These are phyloP conservation scores for Strigomonas culicis DNA, from an alignment of 208 protist species.

Conservation along the genomic window DNA sequence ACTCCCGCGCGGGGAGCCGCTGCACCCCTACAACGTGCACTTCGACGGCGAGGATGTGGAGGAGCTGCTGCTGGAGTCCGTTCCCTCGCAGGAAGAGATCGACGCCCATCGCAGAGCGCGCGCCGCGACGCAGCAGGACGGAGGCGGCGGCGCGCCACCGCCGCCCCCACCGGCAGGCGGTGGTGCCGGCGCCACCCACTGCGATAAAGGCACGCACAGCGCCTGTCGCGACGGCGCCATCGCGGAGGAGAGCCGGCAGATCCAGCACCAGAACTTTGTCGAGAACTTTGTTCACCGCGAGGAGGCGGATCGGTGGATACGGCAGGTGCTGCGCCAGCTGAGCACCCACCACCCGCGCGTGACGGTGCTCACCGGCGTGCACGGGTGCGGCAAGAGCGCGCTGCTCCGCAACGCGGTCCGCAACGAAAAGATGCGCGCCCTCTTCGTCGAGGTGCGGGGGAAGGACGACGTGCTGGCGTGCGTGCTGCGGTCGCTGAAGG, in stretches of 20 bases:
- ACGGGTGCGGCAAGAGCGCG: constrained; percentile 57
- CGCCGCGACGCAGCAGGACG: too few species aligned
- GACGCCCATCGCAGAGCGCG: too few species aligned
- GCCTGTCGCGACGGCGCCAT: too few species aligned
- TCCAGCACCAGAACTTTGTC: too few species aligned
- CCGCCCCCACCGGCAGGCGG: too few species aligned
- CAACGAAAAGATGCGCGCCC: constrained; percentile 72
- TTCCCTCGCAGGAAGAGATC: background rate
- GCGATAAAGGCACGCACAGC: too few species aligned
- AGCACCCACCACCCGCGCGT: constrained; percentile 70
- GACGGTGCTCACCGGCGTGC: constrained; percentile 45
- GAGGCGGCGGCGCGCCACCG: too few species aligned
- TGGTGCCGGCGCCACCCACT: too few species aligned
- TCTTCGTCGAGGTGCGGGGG: constrained; percentile 73
- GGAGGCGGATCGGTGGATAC: constrained; percentile 62
- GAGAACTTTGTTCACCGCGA: constrained; percentile 28
- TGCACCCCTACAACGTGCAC: too few species aligned
- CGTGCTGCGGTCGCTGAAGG: constrained; percentile 60
- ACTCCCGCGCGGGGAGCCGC: too few species aligned
- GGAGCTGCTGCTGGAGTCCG: constrained; percentile 13
- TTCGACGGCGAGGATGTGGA: background rate
- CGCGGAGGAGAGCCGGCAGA: too few species aligned
- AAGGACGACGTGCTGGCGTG: constrained; percentile 68
- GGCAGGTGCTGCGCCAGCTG: constrained; percentile 65
- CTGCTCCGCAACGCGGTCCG: constrained; percentile 57